Base-by-base conservation (phyloP, 1,139 yeast species). In the Yarrowia galli region DNA sequence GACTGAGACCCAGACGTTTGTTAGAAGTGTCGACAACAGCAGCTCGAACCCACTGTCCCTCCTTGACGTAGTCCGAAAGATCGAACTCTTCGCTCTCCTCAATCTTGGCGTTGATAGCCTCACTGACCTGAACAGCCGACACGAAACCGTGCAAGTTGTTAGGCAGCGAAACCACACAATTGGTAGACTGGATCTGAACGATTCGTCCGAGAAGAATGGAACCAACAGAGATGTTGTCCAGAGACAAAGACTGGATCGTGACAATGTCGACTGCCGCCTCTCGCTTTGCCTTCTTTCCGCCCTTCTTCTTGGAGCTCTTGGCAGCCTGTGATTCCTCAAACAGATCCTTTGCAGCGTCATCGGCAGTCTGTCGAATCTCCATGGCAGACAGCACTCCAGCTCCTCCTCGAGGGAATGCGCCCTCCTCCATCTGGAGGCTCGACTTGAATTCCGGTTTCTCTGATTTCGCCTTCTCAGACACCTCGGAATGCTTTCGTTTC, bases 401-500 rank as follows among this genome's bases (percentile, higher is more conserved):
- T 68, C 98, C 98, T 74, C 99, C 99, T 86, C 99, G 89, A 65
- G 99, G 99, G 76, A 95, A 95, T 22, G 97, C 86, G 67, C 87
- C 84, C 71, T 78, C 80, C 45, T 76, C 77, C 36, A 69, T 67
- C 49, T 63, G 67, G 53, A 76, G 68, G n/a, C 71, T 69, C 23
- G 74, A 72, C 46, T 67, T 64, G 51, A 54, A 51, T 25, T 58
- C 64, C 22, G 64, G 64, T 32, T 58, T 58, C n/a, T 38, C 46
- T 18, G 61, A 12, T 40, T 54, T 38, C 32, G 48, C 15, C 51
- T 58, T 58, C 15, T 42, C 64, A 43, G 48, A 40, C 63, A 58
- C 64, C 64, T 58, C 64, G 32, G 64, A 58, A 58, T 58, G 64
- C 23, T 58, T 58, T 58, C 64, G 64, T 58, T 58, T 58, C 64